These are phyloP conservation scores for Penicillium capsulatum DNA, from an alignment of 2,329 filamentous ascomycete genomes.

Conservation along the genomic window DNA sequence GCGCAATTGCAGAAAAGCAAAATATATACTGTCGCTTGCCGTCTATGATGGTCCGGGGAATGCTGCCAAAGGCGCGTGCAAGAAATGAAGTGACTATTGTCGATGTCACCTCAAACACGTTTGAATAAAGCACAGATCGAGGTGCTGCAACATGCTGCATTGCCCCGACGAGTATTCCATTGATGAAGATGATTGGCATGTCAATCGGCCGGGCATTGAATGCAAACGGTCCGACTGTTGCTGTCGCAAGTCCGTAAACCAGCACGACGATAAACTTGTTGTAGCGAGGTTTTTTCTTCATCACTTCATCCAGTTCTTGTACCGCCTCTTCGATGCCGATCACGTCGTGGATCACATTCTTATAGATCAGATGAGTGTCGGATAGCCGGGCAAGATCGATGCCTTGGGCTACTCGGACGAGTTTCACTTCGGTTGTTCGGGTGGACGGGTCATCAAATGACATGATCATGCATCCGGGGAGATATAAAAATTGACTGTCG, in stretches of 20 bases:
- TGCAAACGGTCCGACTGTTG: conserved; percentile 71
- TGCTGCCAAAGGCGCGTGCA: conserved; percentile 62
- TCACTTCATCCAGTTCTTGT: conserved; percentile 49
- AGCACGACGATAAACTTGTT: conserved; percentile 53
- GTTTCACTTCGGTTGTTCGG: conserved; percentile 43
- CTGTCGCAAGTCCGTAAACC: conserved; percentile 70
- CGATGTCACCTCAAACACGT: conserved; percentile 61
- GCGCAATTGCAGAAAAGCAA: conserved; percentile 65
- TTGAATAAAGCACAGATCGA: conserved; percentile 62
- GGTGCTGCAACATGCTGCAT: conserved; percentile 73
- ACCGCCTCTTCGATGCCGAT: conserved; percentile 43
- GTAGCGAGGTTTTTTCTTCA: conserved; percentile 54
- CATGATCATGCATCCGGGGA: conserved; percentile 55
- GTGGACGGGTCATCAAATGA: conserved; percentile 57
- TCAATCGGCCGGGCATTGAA: conserved; percentile 73
- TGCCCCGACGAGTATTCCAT: conserved; percentile 67
- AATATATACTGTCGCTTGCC: conserved; percentile 48
- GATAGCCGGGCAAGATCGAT: conserved; percentile 42
- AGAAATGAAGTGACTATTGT: conserved; percentile 64
- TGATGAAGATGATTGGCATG: conserved; percentile 68
- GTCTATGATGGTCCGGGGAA: conserved; percentile 38
- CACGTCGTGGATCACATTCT: conserved; percentile 44
- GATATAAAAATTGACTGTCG: conserved; percentile 81
- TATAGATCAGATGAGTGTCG: conserved; percentile 44
- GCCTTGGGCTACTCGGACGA: conserved; percentile 38